These are phyloP conservation scores for Amanita rubescens DNA, from an alignment of 768 basidiomycete species.

Conservation along the genomic window DNA sequence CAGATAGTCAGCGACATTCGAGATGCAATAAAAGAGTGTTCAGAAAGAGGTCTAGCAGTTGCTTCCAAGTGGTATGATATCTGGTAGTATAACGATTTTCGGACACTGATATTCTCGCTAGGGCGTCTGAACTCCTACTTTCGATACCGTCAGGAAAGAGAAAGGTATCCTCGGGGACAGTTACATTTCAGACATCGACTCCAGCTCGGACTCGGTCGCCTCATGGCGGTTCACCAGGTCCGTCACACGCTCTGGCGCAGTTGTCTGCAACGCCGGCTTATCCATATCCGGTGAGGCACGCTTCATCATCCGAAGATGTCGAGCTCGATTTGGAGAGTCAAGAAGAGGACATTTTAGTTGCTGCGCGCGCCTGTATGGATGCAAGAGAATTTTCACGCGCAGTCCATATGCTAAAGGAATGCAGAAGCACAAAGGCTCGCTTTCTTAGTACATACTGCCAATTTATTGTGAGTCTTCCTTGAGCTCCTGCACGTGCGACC, in stretches of 20 bases:
- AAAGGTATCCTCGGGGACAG: conserved; percentile 19
- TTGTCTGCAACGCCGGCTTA: conserved; percentile 20
- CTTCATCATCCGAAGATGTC: conserved; percentile 24
- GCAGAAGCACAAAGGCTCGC: conserved; percentile 61
- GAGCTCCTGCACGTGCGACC: conserved; percentile 7
- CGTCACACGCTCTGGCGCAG: conserved; percentile 25
- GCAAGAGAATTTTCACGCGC: conserved; percentile 74
- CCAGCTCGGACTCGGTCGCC: conserved; percentile 44
- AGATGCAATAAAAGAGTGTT: conserved; percentile 60
- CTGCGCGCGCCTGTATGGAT: conserved; percentile 70
- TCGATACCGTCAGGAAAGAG: conserved; percentile 47
- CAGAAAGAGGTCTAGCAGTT: conserved; percentile 59
- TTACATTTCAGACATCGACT: conserved; percentile 52
- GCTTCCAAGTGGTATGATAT: conserved; percentile 69
- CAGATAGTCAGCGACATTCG: conserved; percentile 51
- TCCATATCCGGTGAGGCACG: too few species aligned
- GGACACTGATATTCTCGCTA: conserved; percentile 20
- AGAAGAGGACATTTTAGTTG: conserved; percentile 67
- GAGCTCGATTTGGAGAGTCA: conserved; percentile 45
- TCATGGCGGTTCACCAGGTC: conserved; percentile 25
- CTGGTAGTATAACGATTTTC: not conserved
- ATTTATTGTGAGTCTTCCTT: conserved; percentile 63
- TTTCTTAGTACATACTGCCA: conserved; percentile 78
- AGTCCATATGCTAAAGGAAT: conserved; percentile 53
- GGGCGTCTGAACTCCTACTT: conserved; percentile 73